Base-by-base conservation (phyloP, 345 rosid genomes). In the Salix caprea region DNA sequence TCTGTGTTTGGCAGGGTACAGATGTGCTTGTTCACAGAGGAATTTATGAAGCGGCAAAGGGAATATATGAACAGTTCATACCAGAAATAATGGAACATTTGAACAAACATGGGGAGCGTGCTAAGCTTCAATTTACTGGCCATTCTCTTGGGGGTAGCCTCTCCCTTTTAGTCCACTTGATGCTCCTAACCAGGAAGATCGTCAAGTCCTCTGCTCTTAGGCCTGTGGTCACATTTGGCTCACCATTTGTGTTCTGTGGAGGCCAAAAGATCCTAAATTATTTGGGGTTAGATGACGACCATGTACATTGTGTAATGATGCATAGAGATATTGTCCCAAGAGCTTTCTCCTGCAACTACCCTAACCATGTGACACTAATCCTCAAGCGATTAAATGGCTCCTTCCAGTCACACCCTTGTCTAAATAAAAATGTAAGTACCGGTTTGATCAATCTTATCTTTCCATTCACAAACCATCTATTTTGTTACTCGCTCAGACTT, bases 131-230 rank as follows among this genome's bases (percentile, higher is more conserved):
- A 79, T 94, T 92, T 76, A 88, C 92, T 0, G 97, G 98, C 34
- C 98, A 94, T 82, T 94, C 97, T 52, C 98, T 94, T 7, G 98
- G 98, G 7, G 97, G 98, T 65, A 92, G 97, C 71, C 95, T 95
- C 34, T 89, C 96, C 12, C 87, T 94, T 80, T 78, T 94, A 50
- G 90, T 92, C 72, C 77, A 85, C 84, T 83, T 92, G 82, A 94
- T 94, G 94, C 87, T 92, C 2, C 82, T 92, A 24, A 77, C 84
- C 8, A 86, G 90, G 83, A 85, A 87, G 58, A 82, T 88, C 28
- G 84, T 91, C 77, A 83, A 85, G 79, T 84, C 88, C 42, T 82
- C 86, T 36, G 80, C 88, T 67, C 89, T 92, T 79, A 79, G 85
- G 56, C 93, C 94, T 2, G 87, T 90, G 7, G 93, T 95, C 78